A percentile compares a stretch with the other conserved stretches of the same genome.
Conservation (phyloP, 495 filamentous ascomycete genomes). For the Apiosordaria backusii region DNA sequence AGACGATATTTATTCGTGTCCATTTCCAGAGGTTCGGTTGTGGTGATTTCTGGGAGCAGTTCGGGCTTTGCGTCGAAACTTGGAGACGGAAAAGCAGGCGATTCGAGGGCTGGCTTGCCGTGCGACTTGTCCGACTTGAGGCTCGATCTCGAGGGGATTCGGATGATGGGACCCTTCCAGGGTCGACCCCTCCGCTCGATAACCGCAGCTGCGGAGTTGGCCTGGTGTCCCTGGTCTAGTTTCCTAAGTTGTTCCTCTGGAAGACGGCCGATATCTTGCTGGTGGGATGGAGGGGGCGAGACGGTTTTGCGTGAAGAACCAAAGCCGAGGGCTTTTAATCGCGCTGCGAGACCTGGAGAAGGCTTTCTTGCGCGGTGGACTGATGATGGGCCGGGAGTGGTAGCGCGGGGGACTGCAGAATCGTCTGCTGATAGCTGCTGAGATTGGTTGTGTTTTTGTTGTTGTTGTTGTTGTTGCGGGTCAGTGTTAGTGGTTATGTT, state of each 20-base stretch:
- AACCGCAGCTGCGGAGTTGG: conserved; percentile 48
- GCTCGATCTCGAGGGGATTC: conserved; percentile 38
- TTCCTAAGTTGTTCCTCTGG: conserved; percentile 69
- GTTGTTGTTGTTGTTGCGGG: conserved; percentile 17
- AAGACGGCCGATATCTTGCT: conserved; percentile 62
- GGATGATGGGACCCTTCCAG: conserved; percentile 54
- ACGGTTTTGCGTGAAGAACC: conserved; percentile 43
- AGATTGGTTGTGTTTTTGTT: conserved; percentile 11
- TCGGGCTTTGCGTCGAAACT: conserved; percentile 23
- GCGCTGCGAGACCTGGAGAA: conserved; percentile 71
- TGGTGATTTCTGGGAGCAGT: conserved; percentile 43
- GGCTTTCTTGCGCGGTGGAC: conserved; percentile 49
- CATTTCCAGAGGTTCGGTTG: conserved; percentile 46
- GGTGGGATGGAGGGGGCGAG: conserved; percentile 34
- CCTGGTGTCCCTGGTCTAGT: conserved; percentile 60
- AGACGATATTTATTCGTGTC: conserved; percentile 64
- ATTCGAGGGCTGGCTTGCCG: conserved; percentile 19
- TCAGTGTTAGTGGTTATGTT: not conserved
- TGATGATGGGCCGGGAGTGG: conserved; percentile 24
- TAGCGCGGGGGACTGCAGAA: conserved; percentile 14
- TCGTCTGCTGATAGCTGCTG: conserved; percentile 17
- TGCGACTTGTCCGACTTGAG: conserved; percentile 30
- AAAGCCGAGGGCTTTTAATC: conserved; percentile 69
- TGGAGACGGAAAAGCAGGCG: conserved; percentile 13
- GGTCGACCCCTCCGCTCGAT: conserved; percentile 60